Evolutionary conservation across 371 early-diverging fungal genomes (phyloP), one percentile per base, ranked within the genome.

Genomic region (Encephalitozoon romaleae): DNA sequence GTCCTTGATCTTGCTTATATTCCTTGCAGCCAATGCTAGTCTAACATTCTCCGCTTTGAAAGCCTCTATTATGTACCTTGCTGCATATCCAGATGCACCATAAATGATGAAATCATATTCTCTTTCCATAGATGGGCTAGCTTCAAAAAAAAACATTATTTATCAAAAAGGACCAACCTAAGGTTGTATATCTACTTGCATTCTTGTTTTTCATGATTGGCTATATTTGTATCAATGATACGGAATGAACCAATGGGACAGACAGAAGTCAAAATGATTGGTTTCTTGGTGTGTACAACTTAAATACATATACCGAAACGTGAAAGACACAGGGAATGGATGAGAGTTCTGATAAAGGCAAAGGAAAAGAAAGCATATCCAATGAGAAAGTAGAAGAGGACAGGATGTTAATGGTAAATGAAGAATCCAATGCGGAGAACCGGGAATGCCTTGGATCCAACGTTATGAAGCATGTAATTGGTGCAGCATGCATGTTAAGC

Each of bases 1-100:
- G 28, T 67, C 52, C 8, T 1, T 15, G 6, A 83, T 86, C 78
- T 90, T 91, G 47, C 67, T 30, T 67, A 79, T 34, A 82, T 81
- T 87, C 71, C 92, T 88, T 9, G 92, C 90, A 9, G 90, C 90
- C 18, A 92, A 84, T 2, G 90, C 91, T 78, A 90, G 86, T 64
- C 81, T 83, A 51, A 72, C 9, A 12, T 65, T 30, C 18, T 65
- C 11, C 0, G 70, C 77, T 45, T 85, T 86, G 4, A 91, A 83
- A 75, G 91, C 87, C 79, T 90, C 89, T 26, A 89, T 87, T 4
- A 90, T 88, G 32, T 88, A 84, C 41, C 84, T 79, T 9, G 93
- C 93, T 4, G 93, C 91, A 80, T 91, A 93, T 9, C 93, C 90
- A 15, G 89, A 89, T 23, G 91, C 93, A 12, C 94, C 94, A 84